A percentile compares a stretch with the other conserved stretches of the same genome.
phyloP scores from a whole-genome alignment of 2,329 filamentous ascomycete genomes.

The Alternaria postmessia region DNA sequence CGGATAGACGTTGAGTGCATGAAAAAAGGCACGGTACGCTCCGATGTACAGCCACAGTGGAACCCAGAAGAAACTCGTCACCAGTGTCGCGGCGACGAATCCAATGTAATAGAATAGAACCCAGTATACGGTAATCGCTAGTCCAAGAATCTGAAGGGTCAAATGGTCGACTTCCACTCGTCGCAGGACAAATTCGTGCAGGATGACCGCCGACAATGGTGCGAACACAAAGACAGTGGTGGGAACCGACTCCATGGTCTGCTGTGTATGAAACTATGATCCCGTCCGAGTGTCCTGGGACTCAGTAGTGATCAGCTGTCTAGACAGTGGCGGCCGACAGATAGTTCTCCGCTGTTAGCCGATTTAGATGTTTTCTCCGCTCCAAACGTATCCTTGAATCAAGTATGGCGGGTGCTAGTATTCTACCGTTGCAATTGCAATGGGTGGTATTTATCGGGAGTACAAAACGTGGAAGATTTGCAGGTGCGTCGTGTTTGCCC shows the following conservation, averaged over 20 bases:
- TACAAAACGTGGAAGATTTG: slow-evolving; percentile 16
- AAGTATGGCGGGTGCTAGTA: not conserved
- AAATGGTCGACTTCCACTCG: slow-evolving; percentile 29
- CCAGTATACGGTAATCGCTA: slow-evolving; percentile 20
- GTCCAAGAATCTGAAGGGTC: slow-evolving; percentile 18
- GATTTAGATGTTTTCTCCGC: not conserved
- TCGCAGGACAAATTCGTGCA: slow-evolving; percentile 27
- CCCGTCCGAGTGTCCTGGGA: not conserved
- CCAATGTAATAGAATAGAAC: slow-evolving; percentile 15
- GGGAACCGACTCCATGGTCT: slow-evolving; percentile 16
- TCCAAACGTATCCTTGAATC: not conserved
- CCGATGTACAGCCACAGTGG: slow-evolving; percentile 31
- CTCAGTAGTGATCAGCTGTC: not conserved
- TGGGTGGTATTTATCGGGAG: slow-evolving; percentile 5
- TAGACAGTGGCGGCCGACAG: not conserved
- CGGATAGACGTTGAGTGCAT: slow-evolving; percentile 33
- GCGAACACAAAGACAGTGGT: slow-evolving; percentile 8
- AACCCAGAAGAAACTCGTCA: slow-evolving; percentile 25
- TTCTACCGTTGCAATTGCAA: not conserved
- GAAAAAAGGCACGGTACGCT: slow-evolving; percentile 34
- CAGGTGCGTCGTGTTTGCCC: slow-evolving; percentile 3
- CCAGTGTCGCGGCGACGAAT: slow-evolving; percentile 15
- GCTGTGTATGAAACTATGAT: not conserved
- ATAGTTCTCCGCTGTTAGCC: not conserved
- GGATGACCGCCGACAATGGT: slow-evolving; percentile 18